Percentiles rank a stretch among this genome's conserved stretches.
Evolutionary conservation across 148 eudicot species (phyloP).

Genomic region (Silene conica): DNA sequence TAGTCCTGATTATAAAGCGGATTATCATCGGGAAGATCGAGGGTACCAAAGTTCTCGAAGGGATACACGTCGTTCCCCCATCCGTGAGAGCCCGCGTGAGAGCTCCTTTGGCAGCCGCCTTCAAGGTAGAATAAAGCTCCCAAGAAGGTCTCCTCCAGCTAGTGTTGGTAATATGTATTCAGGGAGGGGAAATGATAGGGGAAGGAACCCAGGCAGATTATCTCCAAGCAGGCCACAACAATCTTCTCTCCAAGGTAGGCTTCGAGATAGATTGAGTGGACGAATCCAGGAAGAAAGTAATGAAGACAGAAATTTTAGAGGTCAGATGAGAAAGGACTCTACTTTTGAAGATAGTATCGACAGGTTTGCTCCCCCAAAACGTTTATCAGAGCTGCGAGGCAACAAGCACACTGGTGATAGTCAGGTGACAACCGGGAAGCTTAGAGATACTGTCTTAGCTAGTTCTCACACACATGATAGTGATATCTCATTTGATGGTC

Average conservation of each 20-base stretch:
- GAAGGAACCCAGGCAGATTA: slow-evolving; percentile 40
- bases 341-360: slow-evolving; percentile 21
- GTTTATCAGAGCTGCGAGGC: slow-evolving; percentile 58
- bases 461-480: slow-evolving; percentile 38
- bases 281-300: slow-evolving; percentile 44
- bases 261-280: slow-evolving; percentile 62
- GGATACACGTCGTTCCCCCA: slow-evolving; percentile 40
- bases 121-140: slow-evolving; percentile 77
- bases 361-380: slow-evolving; percentile 54
- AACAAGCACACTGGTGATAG: slow-evolving; percentile 34
- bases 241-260: slow-evolving; percentile 49
- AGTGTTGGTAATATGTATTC: slow-evolving; percentile 20
- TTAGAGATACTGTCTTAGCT: slow-evolving; percentile 37
- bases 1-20: slow-evolving; percentile 47
- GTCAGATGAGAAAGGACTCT: slow-evolving; percentile 36
- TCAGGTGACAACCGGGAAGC: slow-evolving; percentile 47
- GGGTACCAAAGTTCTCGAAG: slow-evolving; percentile 40
- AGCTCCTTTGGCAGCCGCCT: slow-evolving; percentile 59
- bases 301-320: slow-evolving; percentile 39
- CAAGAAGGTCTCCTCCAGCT: slow-evolving; percentile 47
- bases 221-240: slow-evolving; percentile 48
- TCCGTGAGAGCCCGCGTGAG: slow-evolving; percentile 44
- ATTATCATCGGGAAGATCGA: slow-evolving; percentile 40
- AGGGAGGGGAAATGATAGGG: slow-evolving; percentile 30
- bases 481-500: slow-evolving; percentile 68